A percentile compares a stretch with the other conserved stretches of the same genome.
Evolutionary conservation across 108 stramenopile species (phyloP).

Genomic region (Discostella stelligeroides): DNA sequence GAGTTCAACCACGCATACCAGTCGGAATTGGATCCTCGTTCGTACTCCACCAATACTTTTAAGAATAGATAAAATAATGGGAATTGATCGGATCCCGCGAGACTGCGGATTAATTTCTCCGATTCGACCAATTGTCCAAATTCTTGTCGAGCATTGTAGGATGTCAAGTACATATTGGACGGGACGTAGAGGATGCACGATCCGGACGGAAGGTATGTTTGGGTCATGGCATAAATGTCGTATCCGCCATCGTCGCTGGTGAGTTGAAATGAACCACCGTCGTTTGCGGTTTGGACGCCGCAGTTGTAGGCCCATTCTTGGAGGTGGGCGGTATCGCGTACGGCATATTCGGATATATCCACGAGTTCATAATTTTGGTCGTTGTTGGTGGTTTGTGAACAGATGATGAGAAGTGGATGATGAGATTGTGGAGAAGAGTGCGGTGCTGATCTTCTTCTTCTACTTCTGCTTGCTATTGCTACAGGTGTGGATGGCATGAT

Average conservation of each 20-base stretch:
- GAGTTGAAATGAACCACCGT: slow-evolving; percentile 33
- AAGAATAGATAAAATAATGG: slow-evolving; percentile 42
- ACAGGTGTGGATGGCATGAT: too few relatives aligned
- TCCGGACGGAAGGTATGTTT: slow-evolving; percentile 47
- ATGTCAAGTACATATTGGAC: slow-evolving; percentile 31
- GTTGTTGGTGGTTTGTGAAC: neutral
- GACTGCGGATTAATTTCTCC: slow-evolving; percentile 30
- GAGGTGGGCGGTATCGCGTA: slow-evolving; percentile 49
- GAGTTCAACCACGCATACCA: slow-evolving; percentile 55
- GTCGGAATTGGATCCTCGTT: slow-evolving; percentile 43
- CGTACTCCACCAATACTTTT: slow-evolving; percentile 52
- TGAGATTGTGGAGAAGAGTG: too few relatives aligned
- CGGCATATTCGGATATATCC: slow-evolving; percentile 42
- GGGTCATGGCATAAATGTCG: slow-evolving; percentile 47
- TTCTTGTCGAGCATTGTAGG: slow-evolving; percentile 37
- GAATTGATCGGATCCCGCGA: slow-evolving; percentile 26
- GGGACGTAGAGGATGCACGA: slow-evolving; percentile 55
- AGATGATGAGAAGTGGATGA: neutral
- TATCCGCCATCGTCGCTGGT: slow-evolving; percentile 40
- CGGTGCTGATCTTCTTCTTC: too few relatives aligned
- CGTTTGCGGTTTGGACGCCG: slow-evolving; percentile 46
- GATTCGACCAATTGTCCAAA: slow-evolving; percentile 31
- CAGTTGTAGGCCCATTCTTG: slow-evolving; percentile 43
- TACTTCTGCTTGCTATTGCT: too few relatives aligned
- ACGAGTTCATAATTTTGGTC: slow-evolving; percentile 16